A percentile compares a stretch with the other conserved stretches of the same genome.
Conservation (phyloP, 2,329 filamentous ascomycete genomes). For the Xylariaceae sp. region DNA sequence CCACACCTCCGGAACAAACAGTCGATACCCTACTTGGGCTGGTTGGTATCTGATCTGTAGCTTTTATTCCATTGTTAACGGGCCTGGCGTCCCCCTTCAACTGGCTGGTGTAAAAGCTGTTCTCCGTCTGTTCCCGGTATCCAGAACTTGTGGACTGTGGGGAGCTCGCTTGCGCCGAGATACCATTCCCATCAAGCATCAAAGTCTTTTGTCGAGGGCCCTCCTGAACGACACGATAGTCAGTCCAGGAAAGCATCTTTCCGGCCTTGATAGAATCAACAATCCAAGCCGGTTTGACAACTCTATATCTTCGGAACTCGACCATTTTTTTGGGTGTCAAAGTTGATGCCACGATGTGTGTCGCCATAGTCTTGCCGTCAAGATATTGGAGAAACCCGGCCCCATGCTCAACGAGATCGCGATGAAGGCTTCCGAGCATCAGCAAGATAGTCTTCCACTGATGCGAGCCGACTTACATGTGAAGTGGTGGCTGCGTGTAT, state of each 20-base stretch:
- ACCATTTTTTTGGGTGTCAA: constrained; percentile 90
- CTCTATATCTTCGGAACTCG: constrained; percentile 82
- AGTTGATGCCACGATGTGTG: constrained; percentile 89
- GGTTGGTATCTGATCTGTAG: not conserved
- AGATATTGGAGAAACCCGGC: constrained; percentile 93
- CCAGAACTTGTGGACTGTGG: constrained; percentile 48
- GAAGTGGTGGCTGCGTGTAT: constrained; percentile 91
- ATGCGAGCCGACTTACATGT: constrained; percentile 52
- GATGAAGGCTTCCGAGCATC: constrained; percentile 59
- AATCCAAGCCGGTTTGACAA: constrained; percentile 94
- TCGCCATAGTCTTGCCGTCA: constrained; percentile 90
- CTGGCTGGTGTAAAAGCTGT: constrained; percentile 79
- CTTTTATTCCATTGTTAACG: constrained; percentile 13
- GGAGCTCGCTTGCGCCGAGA: constrained; percentile 64
- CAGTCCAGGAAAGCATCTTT: constrained; percentile 78
- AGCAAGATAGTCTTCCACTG: not conserved
- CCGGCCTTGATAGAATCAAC: constrained; percentile 84
- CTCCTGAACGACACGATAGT: constrained; percentile 82
- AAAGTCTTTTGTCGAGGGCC: constrained; percentile 79
- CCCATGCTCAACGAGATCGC: constrained; percentile 86
- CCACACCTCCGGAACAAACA: not conserved
- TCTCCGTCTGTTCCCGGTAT: constrained; percentile 78
- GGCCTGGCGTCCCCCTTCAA: constrained; percentile 43
- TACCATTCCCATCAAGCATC: constrained; percentile 56
- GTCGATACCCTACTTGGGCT: constrained; percentile 12